Conservation (phyloP, 768 basidiomycete species). For the Boletus vermiculosoides region DNA sequence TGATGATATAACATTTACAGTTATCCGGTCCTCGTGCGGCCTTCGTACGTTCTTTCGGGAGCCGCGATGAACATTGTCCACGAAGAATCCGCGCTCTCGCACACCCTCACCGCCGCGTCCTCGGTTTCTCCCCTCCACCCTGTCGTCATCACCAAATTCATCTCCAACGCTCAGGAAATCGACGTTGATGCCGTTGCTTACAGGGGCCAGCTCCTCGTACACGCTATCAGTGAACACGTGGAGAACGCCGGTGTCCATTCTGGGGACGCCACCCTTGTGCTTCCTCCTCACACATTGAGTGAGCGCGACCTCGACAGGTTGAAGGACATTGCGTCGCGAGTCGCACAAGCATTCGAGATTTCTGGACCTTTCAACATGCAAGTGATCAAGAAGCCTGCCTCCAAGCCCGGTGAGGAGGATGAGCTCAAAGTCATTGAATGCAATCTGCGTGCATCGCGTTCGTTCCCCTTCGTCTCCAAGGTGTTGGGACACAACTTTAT, state of each 20-base stretch:
- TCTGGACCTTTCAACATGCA: conserved; percentile 99
- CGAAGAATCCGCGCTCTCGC: conserved; percentile 84
- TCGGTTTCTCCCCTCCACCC: conserved; percentile 96
- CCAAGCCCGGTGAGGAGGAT: conserved; percentile 49
- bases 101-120: conserved; percentile 95
- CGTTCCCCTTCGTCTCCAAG: conserved; percentile 99
- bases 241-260: conserved; percentile 99
- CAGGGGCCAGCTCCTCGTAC: conserved; percentile 87
- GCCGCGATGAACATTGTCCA: conserved; percentile 99
- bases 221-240: conserved; percentile 97
- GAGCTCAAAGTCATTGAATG: conserved; percentile 98
- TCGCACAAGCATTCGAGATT: conserved; percentile 91
- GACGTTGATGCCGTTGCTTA: conserved; percentile 97
- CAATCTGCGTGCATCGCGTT: conserved; percentile 95
- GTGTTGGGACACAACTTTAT: conserved; percentile 98
- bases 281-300: conserved; percentile 86
- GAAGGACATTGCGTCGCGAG: conserved; percentile 93
- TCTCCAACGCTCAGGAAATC: conserved; percentile 96
- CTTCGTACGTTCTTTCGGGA: conserved; percentile 97
- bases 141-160: conserved; percentile 98
- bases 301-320: conserved; percentile 78
- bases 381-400: conserved; percentile 80
- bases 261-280: conserved; percentile 95
- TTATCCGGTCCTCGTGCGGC: conserved; percentile 97
- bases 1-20: conserved; percentile 37